phyloP scores from a whole-genome alignment of 768 basidiomycete species.

The Kwoniella bestiolae region DNA sequence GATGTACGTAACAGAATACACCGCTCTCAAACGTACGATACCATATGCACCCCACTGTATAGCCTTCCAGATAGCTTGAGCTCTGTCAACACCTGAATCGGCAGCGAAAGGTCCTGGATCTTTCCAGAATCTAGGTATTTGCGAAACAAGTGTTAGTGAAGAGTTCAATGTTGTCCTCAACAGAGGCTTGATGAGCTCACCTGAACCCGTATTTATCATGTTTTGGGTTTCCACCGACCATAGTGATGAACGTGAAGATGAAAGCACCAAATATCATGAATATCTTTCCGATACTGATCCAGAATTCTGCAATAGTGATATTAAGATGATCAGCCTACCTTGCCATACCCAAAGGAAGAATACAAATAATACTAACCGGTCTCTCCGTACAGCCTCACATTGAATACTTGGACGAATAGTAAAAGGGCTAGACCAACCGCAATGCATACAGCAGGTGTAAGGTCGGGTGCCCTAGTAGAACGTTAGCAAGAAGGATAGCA shows the following conservation, averaged over 20 bases:
- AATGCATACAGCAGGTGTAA: conserved; percentile 53
- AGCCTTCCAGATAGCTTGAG: conserved; percentile 18
- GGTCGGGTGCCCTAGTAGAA: conserved; percentile 9
- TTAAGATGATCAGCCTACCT: not conserved
- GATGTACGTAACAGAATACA: not conserved
- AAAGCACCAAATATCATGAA: conserved; percentile 62
- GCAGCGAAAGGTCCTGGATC: conserved; percentile 25
- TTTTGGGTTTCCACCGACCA: conserved; percentile 60
- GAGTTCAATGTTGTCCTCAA: not conserved
- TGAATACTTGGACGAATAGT: conserved; percentile 14
- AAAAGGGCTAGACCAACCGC: conserved; percentile 13
- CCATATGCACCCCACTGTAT: conserved; percentile 21
- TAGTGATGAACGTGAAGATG: conserved; percentile 64
- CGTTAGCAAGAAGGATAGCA: too few relatives aligned
- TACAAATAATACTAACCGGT: not conserved
- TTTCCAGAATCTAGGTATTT: conserved; percentile 15
- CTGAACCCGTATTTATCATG: conserved; percentile 60
- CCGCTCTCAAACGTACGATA: conserved; percentile 9
- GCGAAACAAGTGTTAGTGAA: not conserved
- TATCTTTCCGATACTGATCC: conserved; percentile 54
- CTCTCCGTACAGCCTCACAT: conserved; percentile 22
- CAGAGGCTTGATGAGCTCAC: conserved; percentile 3
- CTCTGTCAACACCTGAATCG: not conserved
- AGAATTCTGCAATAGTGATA: conserved; percentile 13
- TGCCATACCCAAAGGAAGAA: not conserved